Evolutionary conservation across 1,284 basidiomycete species (phyloP).

Genomic region (Ganoderma resinaceum): DNA sequence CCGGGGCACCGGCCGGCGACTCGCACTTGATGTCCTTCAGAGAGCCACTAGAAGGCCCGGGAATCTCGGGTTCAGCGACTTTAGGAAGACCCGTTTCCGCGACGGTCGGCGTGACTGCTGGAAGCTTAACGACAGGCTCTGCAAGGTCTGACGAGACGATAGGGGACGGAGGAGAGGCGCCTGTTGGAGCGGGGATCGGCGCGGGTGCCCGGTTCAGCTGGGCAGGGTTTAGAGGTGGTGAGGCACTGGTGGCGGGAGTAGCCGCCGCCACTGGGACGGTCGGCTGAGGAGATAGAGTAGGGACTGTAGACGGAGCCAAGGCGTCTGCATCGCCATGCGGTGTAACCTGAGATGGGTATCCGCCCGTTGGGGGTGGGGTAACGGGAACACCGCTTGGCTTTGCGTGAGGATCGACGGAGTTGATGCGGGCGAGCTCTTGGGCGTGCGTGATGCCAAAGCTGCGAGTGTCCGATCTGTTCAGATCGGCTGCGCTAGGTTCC

Average conservation of each 20-base stretch:
- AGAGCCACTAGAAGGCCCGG: slow-evolving; percentile 71
- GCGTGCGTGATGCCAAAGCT: slow-evolving; percentile 85
- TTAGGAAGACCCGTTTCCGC: slow-evolving; percentile 69
- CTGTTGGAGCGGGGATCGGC: slow-evolving; percentile 55
- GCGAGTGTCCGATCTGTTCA: slow-evolving; percentile 72
- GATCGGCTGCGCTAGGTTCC: slow-evolving; percentile 51
- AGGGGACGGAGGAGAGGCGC: slow-evolving; percentile 38
- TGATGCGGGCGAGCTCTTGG: slow-evolving; percentile 68
- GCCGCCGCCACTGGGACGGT: slow-evolving; percentile 7
- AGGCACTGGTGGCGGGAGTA: slow-evolving; percentile 33
- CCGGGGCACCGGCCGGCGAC: slow-evolving; percentile 13
- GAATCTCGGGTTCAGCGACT: slow-evolving; percentile 58
- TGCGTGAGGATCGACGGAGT: slow-evolving; percentile 41
- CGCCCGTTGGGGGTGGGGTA: slow-evolving; percentile 46
- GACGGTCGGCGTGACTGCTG: slow-evolving; percentile 59
- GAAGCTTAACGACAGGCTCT: slow-evolving; percentile 41
- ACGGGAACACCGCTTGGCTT: slow-evolving; percentile 45
- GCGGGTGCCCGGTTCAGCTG: slow-evolving; percentile 64
- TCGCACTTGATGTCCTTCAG: slow-evolving; percentile 55
- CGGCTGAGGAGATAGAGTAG: slow-evolving; percentile 22
- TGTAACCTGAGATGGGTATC: slow-evolving; percentile 25
- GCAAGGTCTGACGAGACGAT: slow-evolving; percentile 39
- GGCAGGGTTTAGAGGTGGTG: slow-evolving; percentile 58
- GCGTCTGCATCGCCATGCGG: slow-evolving; percentile 22
- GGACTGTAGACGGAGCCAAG: slow-evolving; percentile 12